phyloP scores from a whole-genome alignment of 129 eudicot species.

The Tagetes patula region DNA sequence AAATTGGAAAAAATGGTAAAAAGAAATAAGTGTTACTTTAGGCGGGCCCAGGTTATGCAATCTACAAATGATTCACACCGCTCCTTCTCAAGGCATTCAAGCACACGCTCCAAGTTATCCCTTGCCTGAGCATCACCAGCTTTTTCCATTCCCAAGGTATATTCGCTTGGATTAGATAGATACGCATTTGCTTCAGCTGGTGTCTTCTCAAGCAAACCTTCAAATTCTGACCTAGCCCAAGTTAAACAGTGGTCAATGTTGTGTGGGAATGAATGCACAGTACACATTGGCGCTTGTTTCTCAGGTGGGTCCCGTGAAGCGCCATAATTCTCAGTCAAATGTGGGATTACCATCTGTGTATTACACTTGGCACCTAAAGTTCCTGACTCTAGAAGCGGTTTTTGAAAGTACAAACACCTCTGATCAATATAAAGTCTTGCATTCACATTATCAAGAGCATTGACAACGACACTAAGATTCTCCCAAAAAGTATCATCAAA shows the following conservation, averaged over 20 bases:
- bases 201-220: slow-evolving; percentile 87
- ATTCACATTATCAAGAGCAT: slow-evolving; percentile 85
- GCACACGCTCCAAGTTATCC: slow-evolving; percentile 82
- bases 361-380: slow-evolving; percentile 94
- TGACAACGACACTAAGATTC: slow-evolving; percentile 67
- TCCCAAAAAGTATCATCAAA: slow-evolving; percentile 86
- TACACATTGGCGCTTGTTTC: slow-evolving; percentile 95
- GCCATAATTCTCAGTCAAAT: slow-evolving; percentile 87
- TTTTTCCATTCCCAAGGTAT: slow-evolving; percentile 53
- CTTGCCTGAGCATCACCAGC: slow-evolving; percentile 98
- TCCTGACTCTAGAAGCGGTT: slow-evolving; percentile 93
- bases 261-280: slow-evolving; percentile 93
- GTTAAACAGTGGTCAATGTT: slow-evolving; percentile 96
- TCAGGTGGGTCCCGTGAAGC: slow-evolving; percentile 98
- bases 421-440: slow-evolving; percentile 93
- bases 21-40: slow-evolving; percentile 44
- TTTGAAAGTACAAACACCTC: slow-evolving; percentile 87
- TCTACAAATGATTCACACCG: slow-evolving; percentile 73
- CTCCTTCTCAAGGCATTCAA: slow-evolving; percentile 80
- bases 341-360: slow-evolving; percentile 95
- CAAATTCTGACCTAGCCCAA: slow-evolving; percentile 97
- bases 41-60: slow-evolving; percentile 88
- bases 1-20: not conserved
- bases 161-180: slow-evolving; percentile 63
- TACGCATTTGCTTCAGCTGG: slow-evolving; percentile 92